A percentile compares a stretch with the other conserved stretches of the same genome.
phyloP scores from a whole-genome alignment of 176 grass and related monocot genomes.

The Rhynchospora breviuscula region DNA sequence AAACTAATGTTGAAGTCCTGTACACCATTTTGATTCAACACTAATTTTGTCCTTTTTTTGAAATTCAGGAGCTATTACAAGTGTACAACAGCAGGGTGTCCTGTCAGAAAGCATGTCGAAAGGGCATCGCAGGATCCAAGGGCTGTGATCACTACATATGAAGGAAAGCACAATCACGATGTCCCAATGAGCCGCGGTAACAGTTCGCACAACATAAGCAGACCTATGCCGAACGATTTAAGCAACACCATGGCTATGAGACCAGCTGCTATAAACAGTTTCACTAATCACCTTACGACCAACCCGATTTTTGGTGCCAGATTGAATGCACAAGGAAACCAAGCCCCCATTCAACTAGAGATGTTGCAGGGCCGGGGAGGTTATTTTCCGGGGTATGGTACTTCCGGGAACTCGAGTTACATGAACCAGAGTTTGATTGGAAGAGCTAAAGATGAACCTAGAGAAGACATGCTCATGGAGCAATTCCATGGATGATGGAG shows the following conservation, averaged over 20 bases:
- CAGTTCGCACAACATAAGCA: constrained; percentile 1
- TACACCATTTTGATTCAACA: neutral
- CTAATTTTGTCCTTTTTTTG: neutral
- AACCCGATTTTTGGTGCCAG: neutral
- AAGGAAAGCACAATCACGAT: constrained; percentile 44
- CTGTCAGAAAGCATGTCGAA: constrained; percentile 44
- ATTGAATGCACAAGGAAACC: neutral
- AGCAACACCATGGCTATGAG: constrained; percentile 15
- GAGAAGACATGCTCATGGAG: constrained; percentile 1
- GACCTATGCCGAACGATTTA: constrained; percentile 8
- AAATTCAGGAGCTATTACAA: constrained; percentile 43
- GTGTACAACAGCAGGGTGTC: constrained; percentile 32
- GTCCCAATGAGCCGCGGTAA: constrained; percentile 24
- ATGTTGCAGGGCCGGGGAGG: constrained; percentile 15
- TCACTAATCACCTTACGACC: neutral
- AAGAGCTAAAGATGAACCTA: constrained; percentile 24
- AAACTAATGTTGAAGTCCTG: neutral
- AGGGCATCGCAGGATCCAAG: constrained; percentile 37
- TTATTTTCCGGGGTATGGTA: constrained; percentile 7
- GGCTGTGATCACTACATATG: constrained; percentile 45
- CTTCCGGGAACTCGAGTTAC: neutral
- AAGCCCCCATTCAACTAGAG: constrained; percentile 12
- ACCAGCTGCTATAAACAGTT: constrained; percentile 12
- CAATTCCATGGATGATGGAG: constrained; percentile 11
- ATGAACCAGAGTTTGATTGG: neutral